Evolutionary conservation across 2,329 filamentous ascomycete genomes (phyloP), one percentile per base, ranked within the genome.

Genomic region (Fusarium beomiforme): DNA sequence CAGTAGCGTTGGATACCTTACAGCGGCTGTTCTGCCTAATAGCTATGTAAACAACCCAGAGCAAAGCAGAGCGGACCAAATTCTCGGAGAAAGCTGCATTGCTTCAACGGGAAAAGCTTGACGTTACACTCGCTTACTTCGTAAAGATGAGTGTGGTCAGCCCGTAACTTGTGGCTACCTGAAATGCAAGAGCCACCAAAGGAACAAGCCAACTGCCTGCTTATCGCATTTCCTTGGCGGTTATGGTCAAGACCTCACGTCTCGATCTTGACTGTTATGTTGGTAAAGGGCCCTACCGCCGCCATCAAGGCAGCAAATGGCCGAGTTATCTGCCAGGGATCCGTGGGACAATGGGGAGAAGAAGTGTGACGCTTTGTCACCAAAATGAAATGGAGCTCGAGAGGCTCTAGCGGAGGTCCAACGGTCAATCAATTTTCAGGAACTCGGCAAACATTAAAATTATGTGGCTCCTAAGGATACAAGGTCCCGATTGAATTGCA

Each of bases 81-180:
- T 64, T 24, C 36, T 54, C 17, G 31, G 56, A 42, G 46, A 58
- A 41, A 71, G 43, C 64, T 56, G 58, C 39, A 31, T 43, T 44
- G 31, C 37, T 56, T 46, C 42, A 55, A 42, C 37, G 43, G 64
- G 42, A 19, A 67, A 67, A 70, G 55, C 50, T 43, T 55, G 57
- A 42, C 54, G 65, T 57, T 59, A 44, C 66, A 70, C 54, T 63
- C 54, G 47, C 61, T 56, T 56, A 47, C 21, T 47, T 47, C 17
- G 29, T 56, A 42, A 44, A 46, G 23, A 58, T 51, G 54, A 66
- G 37, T 47, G 67, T 64, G 64, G 59, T 60, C 50, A 70, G 49
- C 56, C 33, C 21, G 24, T 29, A 43, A 37, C 39, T 57, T 57
- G 66, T 70, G 69, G 70, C 62, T 58, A 72, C 56, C 65, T 71